Base-by-base conservation (phyloP, 2,329 filamentous ascomycete species). In the Niveomyces coronatus region DNA sequence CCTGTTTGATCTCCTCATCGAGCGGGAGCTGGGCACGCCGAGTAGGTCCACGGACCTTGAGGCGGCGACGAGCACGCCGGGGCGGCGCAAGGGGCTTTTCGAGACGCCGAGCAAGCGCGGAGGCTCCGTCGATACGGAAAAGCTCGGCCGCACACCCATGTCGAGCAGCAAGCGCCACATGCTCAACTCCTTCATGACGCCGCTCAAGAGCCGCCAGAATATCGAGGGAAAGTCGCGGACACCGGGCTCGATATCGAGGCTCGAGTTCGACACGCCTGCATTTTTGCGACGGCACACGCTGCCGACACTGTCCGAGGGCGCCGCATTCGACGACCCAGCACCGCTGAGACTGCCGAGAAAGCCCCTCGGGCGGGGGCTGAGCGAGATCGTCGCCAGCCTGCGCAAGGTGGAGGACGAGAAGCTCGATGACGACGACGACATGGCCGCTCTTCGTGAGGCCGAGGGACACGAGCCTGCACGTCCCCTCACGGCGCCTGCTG, bases 401-500 rank as follows among this genome's bases (percentile, higher is more conserved):
- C 70, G 79, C 44, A 78, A 76, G 51, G 67, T 84, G 39, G 78
- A 85, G 53, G 80, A 85, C 37, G 74, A 83, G 31, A 64, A 65
- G 14, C 62, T 80, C 38, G 82, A 85, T 35, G 83, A 88, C 18
- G 82, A 89, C 23, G 83, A 88, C 18, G 82, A 89, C 23, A 62
- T 84, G 43, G 83, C 87, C 7, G 76, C 79, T 2, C 60, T 89
- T 52, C 71, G 72, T n/a, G 84, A 87, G 52, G 62, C 81, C 50
- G 83, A 89, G 54, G 56, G 60, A 19, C 70, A 66, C 26, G 55
- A 50, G n/a, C 47, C 50, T 40, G 48, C 40, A 36, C 48, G 47
- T 15, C 44, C 49, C 9, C 47, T 35, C 20, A 44, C 40, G 36
- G 49, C 48, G 42, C 46, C 43, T 6, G 31, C 35, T n/a, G 43